These are phyloP conservation scores for Aspergillus pseudoviridinutans DNA, from an alignment of 2,329 filamentous ascomycete species.

Conservation along the genomic window DNA sequence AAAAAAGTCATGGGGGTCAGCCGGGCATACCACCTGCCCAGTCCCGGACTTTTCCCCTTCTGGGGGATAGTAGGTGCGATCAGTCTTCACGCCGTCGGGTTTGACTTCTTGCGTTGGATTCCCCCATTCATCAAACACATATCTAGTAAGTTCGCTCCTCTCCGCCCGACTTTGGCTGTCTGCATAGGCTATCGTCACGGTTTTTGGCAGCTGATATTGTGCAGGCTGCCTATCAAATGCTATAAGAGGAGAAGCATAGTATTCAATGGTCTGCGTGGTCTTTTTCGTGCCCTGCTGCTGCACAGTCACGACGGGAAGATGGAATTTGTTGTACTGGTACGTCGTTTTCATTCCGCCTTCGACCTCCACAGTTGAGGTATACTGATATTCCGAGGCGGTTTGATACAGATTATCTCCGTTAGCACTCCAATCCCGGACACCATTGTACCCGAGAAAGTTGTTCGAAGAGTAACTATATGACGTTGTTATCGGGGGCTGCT, in stretches of 20 bases:
- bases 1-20: constrained; percentile 1
- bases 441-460: constrained; percentile 6
- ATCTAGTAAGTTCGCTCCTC: not conserved
- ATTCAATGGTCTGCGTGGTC: not conserved
- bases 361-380: not conserved
- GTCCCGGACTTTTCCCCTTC: not conserved
- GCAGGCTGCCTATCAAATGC: constrained; percentile 1
- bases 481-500: not conserved
- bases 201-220: constrained; percentile 2
- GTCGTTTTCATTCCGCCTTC: not conserved
- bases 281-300: not conserved
- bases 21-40: too few species aligned
- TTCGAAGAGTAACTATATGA: constrained; percentile 3
- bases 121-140: constrained; percentile 5
- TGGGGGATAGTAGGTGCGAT: not conserved
- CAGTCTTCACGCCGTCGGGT: not conserved
- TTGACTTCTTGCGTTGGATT: not conserved
- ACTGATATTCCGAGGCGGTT: not conserved
- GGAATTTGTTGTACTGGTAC: constrained; percentile 6
- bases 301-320: not conserved
- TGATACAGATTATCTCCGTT: constrained; percentile 2
- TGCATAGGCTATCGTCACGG: not conserved
- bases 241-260: not conserved
- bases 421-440: not conserved
- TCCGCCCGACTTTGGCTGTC: not conserved